Conservation (phyloP, 2,329 filamentous ascomycete genomes). For the Chrysosporium keratinophilum region DNA sequence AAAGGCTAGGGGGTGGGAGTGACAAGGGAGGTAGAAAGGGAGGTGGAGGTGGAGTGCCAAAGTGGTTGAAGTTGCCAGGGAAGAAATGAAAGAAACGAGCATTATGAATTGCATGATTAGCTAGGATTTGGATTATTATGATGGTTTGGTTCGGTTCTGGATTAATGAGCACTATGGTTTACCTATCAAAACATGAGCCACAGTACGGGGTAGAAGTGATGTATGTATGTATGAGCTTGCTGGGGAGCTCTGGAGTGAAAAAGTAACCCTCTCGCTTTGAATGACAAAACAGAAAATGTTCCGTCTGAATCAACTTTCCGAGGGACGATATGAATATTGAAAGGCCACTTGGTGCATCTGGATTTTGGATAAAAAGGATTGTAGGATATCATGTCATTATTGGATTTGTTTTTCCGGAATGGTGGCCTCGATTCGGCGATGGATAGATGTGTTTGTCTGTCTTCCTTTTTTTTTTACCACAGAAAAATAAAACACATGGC, state of each 20-base stretch:
- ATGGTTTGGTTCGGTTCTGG: neutral
- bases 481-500: neutral
- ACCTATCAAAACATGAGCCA: too few species aligned
- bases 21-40: constrained; percentile 26
- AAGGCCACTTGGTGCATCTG: too few species aligned
- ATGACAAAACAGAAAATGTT: too few species aligned
- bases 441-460: neutral
- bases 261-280: too few species aligned
- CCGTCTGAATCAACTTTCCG: too few species aligned
- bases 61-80: constrained; percentile 60
- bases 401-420: constrained; percentile 9
- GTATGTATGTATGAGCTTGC: too few species aligned
- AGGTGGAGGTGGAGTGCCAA: constrained; percentile 44
- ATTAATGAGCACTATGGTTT: too few species aligned
- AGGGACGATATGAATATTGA: too few species aligned
- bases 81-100: constrained; percentile 50
- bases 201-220: too few species aligned
- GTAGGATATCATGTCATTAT: constrained; percentile 11
- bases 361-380: neutral
- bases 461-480: neutral
- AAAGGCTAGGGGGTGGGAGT: constrained; percentile 28
- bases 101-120: neutral
- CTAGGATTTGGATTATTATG: neutral
- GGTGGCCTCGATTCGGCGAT: constrained; percentile 4
- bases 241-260: too few species aligned